Base-by-base conservation (phyloP, 2,329 filamentous ascomycete species). In the Berkeleyomyces rouxiae region DNA sequence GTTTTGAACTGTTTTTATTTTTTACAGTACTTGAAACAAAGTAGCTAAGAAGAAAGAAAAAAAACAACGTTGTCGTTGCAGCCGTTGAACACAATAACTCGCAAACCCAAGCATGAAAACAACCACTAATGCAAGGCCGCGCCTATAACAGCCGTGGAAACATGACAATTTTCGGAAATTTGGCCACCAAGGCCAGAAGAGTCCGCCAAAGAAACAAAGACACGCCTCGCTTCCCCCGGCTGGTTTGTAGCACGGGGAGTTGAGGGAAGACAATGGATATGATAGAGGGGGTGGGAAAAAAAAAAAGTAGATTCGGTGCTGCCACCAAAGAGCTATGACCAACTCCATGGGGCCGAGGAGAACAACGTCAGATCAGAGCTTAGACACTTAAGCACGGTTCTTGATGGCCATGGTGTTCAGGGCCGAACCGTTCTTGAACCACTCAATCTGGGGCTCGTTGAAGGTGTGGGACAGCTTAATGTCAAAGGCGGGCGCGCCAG, bases 401-500 rank as follows among this genome's bases (percentile, higher is more conserved):
- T 69, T 65, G 84, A 93, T 95, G 69, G 92, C 91, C 92, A 99
- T 99, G 70, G 91, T 96, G 85, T 99, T 99, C 68, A 99, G 82
- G 63, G 93, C 93, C 72, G 86, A 91, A 68, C 93, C 93, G 75
- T 97, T 95, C 82, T 90, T 91, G 84, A 99, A 99, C 93, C 93
- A 99, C 79, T 96, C 87, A 67, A 99, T 87, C 80, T 99, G 93
- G 69, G 88, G 84, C 74, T 90, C 90, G 82, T 99, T 99, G 86
- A 96, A 99, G 68, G 93, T 99, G 80, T 99, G 93, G 68, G 82
- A 82, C 70, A 99, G 85, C 77, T 88, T 81, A 70, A 96, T 73
- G 67, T 96, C 87, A 76, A 89, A 96, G 36, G 85, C 63, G 75
- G 84, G 75, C 71, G 62, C 64, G 68, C 91, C 91, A 69, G 93